phyloP scores from a whole-genome alignment of 2,329 filamentous ascomycete species.

The Sclerotinia minor region DNA sequence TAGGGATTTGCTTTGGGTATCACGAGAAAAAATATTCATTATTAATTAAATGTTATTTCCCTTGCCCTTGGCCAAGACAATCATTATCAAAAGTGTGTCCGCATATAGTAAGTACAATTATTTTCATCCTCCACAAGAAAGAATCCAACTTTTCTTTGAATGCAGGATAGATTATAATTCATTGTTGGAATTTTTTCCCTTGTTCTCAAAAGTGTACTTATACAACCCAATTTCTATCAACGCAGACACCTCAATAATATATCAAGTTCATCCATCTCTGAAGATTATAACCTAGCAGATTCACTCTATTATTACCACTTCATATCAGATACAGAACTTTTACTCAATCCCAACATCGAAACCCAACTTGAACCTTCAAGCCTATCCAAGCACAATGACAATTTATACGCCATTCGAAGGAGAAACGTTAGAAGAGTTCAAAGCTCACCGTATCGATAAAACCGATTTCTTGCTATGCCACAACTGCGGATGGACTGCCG shows the following conservation, averaged over 20 bases:
- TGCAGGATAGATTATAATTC: not conserved
- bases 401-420: not conserved
- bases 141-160: not conserved
- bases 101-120: too few relatives aligned
- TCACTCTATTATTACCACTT: too few relatives aligned
- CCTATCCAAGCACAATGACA: not conserved
- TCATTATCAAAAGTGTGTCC: not conserved
- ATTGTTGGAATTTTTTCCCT: not conserved
- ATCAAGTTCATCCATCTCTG: not conserved
- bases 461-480: not conserved
- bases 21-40: not conserved
- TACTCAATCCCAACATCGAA: not conserved
- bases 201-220: not conserved
- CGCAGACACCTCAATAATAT: not conserved
- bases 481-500: not conserved
- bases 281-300: too few relatives aligned
- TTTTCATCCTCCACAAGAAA: not conserved
- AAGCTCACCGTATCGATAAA: not conserved
- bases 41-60: not conserved
- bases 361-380: not conserved
- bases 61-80: not conserved
- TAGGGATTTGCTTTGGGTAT: too few relatives aligned
- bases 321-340: too few relatives aligned
- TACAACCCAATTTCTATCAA: not conserved
- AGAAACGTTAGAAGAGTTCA: not conserved